phyloP scores from a whole-genome alignment of 192 early-diverging fungal species.

The Podochytrium sp. region DNA sequence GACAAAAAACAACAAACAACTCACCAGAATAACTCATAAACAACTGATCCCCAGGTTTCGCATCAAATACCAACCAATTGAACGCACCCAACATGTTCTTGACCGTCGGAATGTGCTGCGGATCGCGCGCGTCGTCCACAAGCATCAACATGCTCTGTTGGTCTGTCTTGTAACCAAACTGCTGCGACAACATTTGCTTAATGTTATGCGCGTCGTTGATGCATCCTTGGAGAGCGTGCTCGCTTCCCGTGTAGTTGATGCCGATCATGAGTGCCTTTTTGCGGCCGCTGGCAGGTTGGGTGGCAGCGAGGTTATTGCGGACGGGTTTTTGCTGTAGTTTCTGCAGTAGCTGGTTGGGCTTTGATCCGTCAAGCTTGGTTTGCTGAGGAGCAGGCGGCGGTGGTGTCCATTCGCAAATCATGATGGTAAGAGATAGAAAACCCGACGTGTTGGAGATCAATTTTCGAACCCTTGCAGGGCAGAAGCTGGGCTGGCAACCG shows the following conservation, averaged over 20 bases:
- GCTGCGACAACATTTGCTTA: background rate
- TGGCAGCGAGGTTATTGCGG: background rate
- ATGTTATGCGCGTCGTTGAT: slow-evolving; percentile 44
- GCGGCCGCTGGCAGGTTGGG: background rate
- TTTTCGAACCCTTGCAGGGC: too few species aligned
- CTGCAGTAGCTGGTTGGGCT: background rate
- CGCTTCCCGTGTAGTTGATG: slow-evolving; percentile 38
- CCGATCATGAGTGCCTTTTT: slow-evolving; percentile 37
- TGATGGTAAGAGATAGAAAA: too few species aligned
- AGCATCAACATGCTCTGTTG: slow-evolving; percentile 26
- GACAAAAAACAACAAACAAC: too few species aligned
- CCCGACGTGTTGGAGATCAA: too few species aligned
- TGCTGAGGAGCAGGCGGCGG: background rate
- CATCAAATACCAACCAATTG: slow-evolving; percentile 53
- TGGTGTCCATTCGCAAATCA: background rate
- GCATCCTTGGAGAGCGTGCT: slow-evolving; percentile 26
- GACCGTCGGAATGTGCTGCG: slow-evolving; percentile 44
- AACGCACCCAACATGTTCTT: slow-evolving; percentile 55
- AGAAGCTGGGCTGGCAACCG: too few species aligned
- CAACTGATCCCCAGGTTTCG: slow-evolving; percentile 54
- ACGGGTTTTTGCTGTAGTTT: background rate
- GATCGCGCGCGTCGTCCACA: slow-evolving; percentile 47
- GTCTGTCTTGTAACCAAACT: slow-evolving; percentile 38
- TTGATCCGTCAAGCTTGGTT: background rate
- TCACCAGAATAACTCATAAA: too few species aligned